phyloP scores from a whole-genome alignment of 805 yeast genomes.

The Yarrowia sp. region DNA sequence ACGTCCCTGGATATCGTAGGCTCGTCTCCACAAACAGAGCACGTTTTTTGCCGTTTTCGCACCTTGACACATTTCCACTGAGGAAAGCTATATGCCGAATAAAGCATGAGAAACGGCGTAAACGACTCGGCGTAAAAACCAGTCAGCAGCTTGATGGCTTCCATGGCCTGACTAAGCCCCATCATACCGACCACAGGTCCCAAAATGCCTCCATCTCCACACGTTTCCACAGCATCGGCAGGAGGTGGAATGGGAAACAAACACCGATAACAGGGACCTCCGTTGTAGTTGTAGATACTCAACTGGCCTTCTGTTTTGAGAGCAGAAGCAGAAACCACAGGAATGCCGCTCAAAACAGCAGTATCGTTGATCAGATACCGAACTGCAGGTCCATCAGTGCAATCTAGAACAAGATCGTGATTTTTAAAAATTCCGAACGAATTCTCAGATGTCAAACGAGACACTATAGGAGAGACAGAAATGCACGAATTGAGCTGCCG shows the following conservation, averaged over 20 bases:
- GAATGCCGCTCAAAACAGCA: slow-evolving; percentile 61
- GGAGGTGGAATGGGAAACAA: slow-evolving; percentile 89
- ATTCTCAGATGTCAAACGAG: slow-evolving; percentile 51
- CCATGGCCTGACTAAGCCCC: slow-evolving; percentile 86
- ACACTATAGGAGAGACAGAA: slow-evolving; percentile 49
- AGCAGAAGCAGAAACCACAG: slow-evolving; percentile 90
- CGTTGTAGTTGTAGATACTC: slow-evolving; percentile 62
- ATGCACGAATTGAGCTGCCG: slow-evolving; percentile 64
- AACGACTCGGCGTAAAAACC: slow-evolving; percentile 51
- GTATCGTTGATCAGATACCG: slow-evolving; percentile 85
- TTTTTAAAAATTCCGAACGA: slow-evolving; percentile 57
- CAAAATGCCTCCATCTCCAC: slow-evolving; percentile 89
- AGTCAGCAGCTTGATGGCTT: slow-evolving; percentile 70
- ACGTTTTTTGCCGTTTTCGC: slow-evolving; percentile 60
- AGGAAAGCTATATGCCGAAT: slow-evolving; percentile 54
- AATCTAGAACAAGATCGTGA: slow-evolving; percentile 81
- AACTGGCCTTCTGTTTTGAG: slow-evolving; percentile 89
- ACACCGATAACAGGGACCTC: slow-evolving; percentile 93
- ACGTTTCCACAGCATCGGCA: slow-evolving; percentile 73
- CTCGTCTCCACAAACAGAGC: slow-evolving; percentile 60
- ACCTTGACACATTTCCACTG: slow-evolving; percentile 68
- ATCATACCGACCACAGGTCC: slow-evolving; percentile 96
- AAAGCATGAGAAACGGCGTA: slow-evolving; percentile 59
- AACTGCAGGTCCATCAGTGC: slow-evolving; percentile 89
- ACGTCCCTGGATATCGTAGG: slow-evolving; percentile 49